These are phyloP conservation scores for Datisca glomerata DNA, from an alignment of 306 rosid genomes.

Conservation along the genomic window DNA sequence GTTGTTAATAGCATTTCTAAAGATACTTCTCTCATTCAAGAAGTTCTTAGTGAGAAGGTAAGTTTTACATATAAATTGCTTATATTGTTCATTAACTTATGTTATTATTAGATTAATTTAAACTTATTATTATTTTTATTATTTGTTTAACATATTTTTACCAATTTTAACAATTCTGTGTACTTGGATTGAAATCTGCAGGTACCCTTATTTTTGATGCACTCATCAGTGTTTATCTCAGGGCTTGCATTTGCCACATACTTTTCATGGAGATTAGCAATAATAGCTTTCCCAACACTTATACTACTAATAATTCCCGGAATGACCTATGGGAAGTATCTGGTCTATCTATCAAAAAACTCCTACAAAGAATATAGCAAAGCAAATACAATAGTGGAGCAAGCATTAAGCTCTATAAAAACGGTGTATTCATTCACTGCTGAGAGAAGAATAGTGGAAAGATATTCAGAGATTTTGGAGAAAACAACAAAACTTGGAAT, in stretches of 20 bases:
- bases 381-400: conserved; percentile 62
- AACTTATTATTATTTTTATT: too few relatives aligned
- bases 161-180: too few relatives aligned
- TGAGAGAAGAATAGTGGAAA: conserved; percentile 48
- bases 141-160: too few relatives aligned
- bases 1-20: conserved; percentile 74
- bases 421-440: conserved; percentile 85
- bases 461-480: conserved; percentile 49
- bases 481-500: conserved; percentile 63
- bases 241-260: conserved; percentile 63
- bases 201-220: conserved; percentile 86
- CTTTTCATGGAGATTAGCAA: conserved; percentile 72
- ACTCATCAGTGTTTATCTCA: conserved; percentile 69
- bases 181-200: conserved; percentile 6
- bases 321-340: conserved; percentile 70
- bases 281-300: conserved; percentile 74
- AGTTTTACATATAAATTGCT: too few relatives aligned
- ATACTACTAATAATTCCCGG: conserved; percentile 82
- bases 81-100: too few relatives aligned
- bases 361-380: conserved; percentile 45
- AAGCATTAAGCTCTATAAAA: conserved; percentile 70
- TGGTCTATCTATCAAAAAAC: conserved; percentile 44
- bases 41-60: conserved; percentile 93
- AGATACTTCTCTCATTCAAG: conserved; percentile 79
- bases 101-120: too few relatives aligned